Percentiles rank a stretch among this genome's conserved stretches.
These are phyloP conservation scores for Chenopodium suecicum DNA, from an alignment of 148 eudicot genomes.

Conservation along the genomic window DNA sequence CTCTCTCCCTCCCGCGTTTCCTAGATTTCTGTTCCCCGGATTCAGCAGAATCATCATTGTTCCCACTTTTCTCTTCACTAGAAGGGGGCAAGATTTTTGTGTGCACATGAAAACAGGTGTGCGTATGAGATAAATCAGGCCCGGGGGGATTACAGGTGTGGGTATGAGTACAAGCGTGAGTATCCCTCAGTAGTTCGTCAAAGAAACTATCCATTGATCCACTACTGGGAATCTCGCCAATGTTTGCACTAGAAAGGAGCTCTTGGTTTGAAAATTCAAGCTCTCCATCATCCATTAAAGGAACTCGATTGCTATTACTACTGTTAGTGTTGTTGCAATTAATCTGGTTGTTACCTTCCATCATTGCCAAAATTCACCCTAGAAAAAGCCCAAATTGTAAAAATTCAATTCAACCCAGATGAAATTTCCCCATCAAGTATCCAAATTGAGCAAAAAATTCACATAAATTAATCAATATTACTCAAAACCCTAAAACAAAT, in stretches of 20 bases:
- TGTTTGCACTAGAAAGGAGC: conserved; percentile 50
- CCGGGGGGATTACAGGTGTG: conserved; percentile 94
- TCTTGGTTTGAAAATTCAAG: conserved; percentile 79
- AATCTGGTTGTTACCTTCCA: conserved; percentile 17
- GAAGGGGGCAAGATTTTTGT: conserved; percentile 67
- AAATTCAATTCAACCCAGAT: conserved; percentile 3
- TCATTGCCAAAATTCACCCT: conserved; percentile 6
- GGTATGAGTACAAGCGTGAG: conserved; percentile 86
- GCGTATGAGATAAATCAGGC: conserved; percentile 82
- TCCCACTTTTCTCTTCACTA: conserved; percentile 52
- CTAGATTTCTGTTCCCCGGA: conserved; percentile 56
- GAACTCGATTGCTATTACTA: conserved; percentile 17
- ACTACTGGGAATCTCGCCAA: conserved; percentile 59
- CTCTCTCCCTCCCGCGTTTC: conserved; percentile 62
- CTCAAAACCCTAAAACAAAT: conserved; percentile 19
- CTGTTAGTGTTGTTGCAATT: conserved; percentile 5
- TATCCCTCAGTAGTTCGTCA: conserved; percentile 64
- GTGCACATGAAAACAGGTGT: conserved; percentile 90
- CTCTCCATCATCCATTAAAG: conserved; percentile 71
- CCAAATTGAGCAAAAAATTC: conserved; percentile 7
- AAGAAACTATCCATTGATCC: conserved; percentile 80
- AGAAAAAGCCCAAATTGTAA: neutral
- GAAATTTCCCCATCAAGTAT: neutral
- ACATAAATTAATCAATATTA: neutral
- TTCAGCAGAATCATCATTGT: conserved; percentile 73